phyloP scores from a whole-genome alignment of 805 yeast species.

The Henningerozyma blattae region DNA sequence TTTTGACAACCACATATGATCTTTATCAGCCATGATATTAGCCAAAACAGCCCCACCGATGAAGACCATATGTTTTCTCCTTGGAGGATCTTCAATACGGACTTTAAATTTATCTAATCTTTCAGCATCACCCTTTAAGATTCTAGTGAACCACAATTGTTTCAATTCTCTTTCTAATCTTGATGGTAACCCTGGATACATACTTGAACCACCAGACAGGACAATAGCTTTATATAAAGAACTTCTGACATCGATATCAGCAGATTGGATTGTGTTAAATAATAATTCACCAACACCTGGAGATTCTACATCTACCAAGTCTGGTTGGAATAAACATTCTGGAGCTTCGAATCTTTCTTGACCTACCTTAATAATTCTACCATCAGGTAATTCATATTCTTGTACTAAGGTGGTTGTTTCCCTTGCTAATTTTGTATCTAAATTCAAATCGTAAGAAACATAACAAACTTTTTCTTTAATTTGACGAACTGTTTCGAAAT shows the following conservation, averaged over 20 bases:
- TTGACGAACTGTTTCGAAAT: constrained; percentile 96
- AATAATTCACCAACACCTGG: constrained; percentile 92
- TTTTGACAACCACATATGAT: constrained; percentile 93
- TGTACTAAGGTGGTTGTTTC: constrained; percentile 95
- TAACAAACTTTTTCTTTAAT: constrained; percentile 94
- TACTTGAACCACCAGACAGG: constrained; percentile 92
- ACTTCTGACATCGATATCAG: constrained; percentile 87
- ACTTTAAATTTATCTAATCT: constrained; percentile 88
- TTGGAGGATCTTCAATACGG: constrained; percentile 95
- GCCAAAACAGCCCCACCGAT: constrained; percentile 98
- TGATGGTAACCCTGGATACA: constrained; percentile 97
- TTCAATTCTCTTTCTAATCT: constrained; percentile 91
- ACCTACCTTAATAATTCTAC: constrained; percentile 86
- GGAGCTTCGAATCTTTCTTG: constrained; percentile 71
- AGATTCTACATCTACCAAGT: constrained; percentile 88
- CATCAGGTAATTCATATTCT: constrained; percentile 90
- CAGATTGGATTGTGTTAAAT: constrained; percentile 86
- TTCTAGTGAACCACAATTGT: constrained; percentile 88
- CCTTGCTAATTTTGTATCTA: constrained; percentile 75
- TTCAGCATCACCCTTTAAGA: constrained; percentile 74
- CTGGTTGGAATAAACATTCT: constrained; percentile 89
- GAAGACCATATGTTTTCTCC: constrained; percentile 98
- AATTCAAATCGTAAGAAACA: constrained; percentile 85
- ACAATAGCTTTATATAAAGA: constrained; percentile 86
- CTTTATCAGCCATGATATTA: constrained; percentile 95